Evolutionary conservation across 805 yeast genomes (phyloP).

Genomic region (Saturnispora dispora): DNA sequence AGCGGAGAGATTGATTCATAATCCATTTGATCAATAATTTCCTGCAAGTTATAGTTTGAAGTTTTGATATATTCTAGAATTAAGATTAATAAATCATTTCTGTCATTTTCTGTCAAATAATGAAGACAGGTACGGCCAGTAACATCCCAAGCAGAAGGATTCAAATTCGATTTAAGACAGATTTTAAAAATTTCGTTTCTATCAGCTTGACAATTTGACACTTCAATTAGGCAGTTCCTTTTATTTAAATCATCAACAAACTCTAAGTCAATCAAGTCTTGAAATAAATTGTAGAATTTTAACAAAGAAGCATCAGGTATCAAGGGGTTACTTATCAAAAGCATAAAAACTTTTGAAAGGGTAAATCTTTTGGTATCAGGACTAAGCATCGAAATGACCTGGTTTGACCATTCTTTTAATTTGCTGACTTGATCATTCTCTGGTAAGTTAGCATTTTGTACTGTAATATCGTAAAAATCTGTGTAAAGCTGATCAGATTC

Average conservation of each 20-base stretch:
- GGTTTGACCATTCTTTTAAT: slow-evolving; percentile 31
- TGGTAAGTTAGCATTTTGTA: slow-evolving; percentile 31
- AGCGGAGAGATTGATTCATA: slow-evolving; percentile 77
- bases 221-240: slow-evolving; percentile 70
- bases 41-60: slow-evolving; percentile 12
- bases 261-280: slow-evolving; percentile 48
- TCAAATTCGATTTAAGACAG: slow-evolving; percentile 19
- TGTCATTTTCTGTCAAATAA: slow-evolving; percentile 63
- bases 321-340: slow-evolving; percentile 54
- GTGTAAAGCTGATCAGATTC: slow-evolving; percentile 59
- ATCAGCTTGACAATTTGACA: slow-evolving; percentile 27
- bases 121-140: slow-evolving; percentile 80
- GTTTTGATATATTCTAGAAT: slow-evolving; percentile 20
- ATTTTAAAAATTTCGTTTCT: slow-evolving; percentile 22
- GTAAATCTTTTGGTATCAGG: slow-evolving; percentile 33
- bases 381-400: slow-evolving; percentile 36
- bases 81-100: slow-evolving; percentile 32
- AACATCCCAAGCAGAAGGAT: slow-evolving; percentile 40
- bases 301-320: slow-evolving; percentile 55
- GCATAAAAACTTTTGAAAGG: slow-evolving; percentile 62
- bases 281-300: slow-evolving; percentile 39
- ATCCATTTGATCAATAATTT: slow-evolving; percentile 43
- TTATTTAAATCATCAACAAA: slow-evolving; percentile 65
- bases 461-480: slow-evolving; percentile 42
- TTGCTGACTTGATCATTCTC: slow-evolving; percentile 25